Evolutionary conservation across 176 grass and related monocot species (phyloP).

Genomic region (Oryza punctata): DNA sequence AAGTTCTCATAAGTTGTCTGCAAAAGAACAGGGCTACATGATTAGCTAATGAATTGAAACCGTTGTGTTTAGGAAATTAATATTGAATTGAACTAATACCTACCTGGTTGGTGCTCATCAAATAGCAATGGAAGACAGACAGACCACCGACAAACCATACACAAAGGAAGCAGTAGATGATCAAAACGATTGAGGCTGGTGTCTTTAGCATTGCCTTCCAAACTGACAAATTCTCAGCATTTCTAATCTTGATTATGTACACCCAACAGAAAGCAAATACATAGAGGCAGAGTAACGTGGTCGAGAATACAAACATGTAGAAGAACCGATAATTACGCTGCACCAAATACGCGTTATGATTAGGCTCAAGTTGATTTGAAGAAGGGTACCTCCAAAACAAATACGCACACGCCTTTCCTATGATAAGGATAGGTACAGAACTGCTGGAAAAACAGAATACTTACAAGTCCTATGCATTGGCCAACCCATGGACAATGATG

Average conservation of each 20-base stretch:
- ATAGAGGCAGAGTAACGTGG: conserved; percentile 82
- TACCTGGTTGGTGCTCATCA: conserved; percentile 95
- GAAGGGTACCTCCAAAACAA: background rate
- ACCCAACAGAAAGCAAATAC: conserved; percentile 93
- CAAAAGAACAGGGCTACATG: conserved; percentile 27
- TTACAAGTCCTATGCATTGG: conserved; percentile 89
- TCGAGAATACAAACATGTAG: conserved; percentile 98
- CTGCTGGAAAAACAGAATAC: conserved; percentile 22
- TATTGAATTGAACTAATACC: conserved; percentile 5
- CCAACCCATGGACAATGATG: conserved; percentile 98
- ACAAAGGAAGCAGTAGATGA: conserved; percentile 83
- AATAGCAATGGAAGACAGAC: conserved; percentile 90
- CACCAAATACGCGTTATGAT: conserved; percentile 36
- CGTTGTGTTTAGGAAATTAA: background rate
- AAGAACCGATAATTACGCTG: conserved; percentile 98
- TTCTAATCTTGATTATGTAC: conserved; percentile 85
- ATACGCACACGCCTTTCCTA: background rate
- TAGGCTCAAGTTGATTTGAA: conserved; percentile 21
- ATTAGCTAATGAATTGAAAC: conserved; percentile 33
- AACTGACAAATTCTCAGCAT: conserved; percentile 57
- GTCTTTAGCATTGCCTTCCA: conserved; percentile 78
- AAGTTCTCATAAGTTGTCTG: conserved; percentile 98
- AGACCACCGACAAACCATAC: conserved; percentile 96
- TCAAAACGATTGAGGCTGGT: conserved; percentile 81
- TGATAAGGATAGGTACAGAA: conserved; percentile 6